Base-by-base conservation (phyloP, 2,329 filamentous ascomycete genomes). In the Pseudogymnoascus sp. region DNA sequence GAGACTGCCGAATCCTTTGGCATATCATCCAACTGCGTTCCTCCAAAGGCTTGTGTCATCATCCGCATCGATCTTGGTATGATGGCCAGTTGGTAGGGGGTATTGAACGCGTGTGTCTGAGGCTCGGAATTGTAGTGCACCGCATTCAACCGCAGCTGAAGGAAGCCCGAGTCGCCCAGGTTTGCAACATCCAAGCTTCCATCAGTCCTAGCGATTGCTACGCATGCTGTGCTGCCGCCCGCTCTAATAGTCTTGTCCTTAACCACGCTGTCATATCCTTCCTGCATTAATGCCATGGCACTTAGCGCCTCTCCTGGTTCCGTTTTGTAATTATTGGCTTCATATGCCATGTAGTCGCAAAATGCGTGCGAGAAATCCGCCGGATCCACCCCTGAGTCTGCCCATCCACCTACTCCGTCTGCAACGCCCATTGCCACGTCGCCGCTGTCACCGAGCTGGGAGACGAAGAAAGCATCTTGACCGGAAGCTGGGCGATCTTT, bases 21-120 rank as follows among this genome's bases (percentile, higher is more conserved):
- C 62, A 88, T 80, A 75, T 99, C 94, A 71, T 88, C 87, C 25
- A 96, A 82, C 64, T 89, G 89, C 1, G 83, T 80, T 47, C 90
- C 90, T 18, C 93, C 93, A 72, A 96, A 97, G 28, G 90, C 84
- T 11, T 86, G 84, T 68, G 91, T 88, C 68, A 94, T 89, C 20
- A 85, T 83, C 61, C 91, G 82, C 75, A 96, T 87, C 67, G 83
- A 84, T 3, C 88, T 83, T 0, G 94, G 93, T 6, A 97, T 87
- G 60, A 96, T 86, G 60, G 91, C 93, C 39, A 99, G 82, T 74
- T 99, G 94, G 71, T 90, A 99, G 0, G 94, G 94, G 0, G 94
- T 97, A 75, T 99, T 99, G 81, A 99, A 99, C 43, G 88, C 91
- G 73, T 99, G 94, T 0, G 91, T 97, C 75, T 99, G 94, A 22